phyloP scores from a whole-genome alignment of 2,329 filamentous ascomycete genomes.

The Fusarium euwallaceae region DNA sequence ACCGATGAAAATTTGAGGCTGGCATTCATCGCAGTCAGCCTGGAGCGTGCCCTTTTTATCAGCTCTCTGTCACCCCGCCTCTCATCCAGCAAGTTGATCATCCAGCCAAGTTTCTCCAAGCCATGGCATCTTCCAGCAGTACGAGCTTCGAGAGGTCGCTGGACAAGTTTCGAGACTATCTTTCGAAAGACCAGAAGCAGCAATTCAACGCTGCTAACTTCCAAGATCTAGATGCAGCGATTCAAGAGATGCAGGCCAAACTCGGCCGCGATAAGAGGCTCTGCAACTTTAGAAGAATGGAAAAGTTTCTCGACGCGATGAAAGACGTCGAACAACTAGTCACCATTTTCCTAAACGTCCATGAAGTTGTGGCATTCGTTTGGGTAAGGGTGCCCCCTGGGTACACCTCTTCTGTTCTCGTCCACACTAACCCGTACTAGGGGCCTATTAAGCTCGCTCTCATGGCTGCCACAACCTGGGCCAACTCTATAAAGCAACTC shows the following conservation, averaged over 20 bases:
- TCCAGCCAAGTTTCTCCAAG: not conserved
- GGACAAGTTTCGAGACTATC: not conserved
- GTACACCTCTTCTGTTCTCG: not conserved
- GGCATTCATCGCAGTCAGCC: not conserved
- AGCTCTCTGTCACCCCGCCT: not conserved
- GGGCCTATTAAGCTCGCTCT: constrained; percentile 12
- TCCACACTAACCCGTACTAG: not conserved
- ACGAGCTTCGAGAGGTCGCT: not conserved
- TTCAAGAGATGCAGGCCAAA: not conserved
- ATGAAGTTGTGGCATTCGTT: not conserved
- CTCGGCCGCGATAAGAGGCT: not conserved
- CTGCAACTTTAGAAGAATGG: not conserved
- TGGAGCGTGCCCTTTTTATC: not conserved
- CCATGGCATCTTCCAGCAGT: not conserved
- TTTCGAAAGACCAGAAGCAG: not conserved
- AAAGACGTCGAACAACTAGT: not conserved
- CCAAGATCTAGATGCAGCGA: rapidly evolving
- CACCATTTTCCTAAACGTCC: not conserved
- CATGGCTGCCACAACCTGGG: not conserved
- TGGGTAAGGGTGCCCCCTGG: constrained; percentile 4
- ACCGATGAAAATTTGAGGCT: too few relatives aligned
- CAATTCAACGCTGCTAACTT: not conserved
- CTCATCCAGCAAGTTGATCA: too few relatives aligned
- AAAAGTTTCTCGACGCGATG: not conserved
- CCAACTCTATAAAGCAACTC: rapidly evolving